Evolutionary conservation across 2,329 filamentous ascomycete species (phyloP).

Genomic region (Dothiorella sarmentorum): DNA sequence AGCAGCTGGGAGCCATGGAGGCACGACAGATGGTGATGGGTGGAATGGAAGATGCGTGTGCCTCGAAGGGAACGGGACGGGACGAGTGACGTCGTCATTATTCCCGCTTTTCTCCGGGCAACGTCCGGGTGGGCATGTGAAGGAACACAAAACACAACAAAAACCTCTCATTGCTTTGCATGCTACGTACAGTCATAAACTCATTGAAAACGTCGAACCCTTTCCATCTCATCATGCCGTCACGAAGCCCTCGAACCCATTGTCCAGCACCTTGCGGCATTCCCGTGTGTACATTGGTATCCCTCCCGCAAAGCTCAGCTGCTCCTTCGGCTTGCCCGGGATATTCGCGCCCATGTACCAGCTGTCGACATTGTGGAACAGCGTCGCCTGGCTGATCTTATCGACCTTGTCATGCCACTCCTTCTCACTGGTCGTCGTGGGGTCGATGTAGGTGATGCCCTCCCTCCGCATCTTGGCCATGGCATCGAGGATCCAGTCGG

Average conservation of each 20-base stretch:
- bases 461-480: slow-evolving; percentile 32
- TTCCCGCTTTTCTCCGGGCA: too few species aligned
- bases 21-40: background rate
- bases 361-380: slow-evolving; percentile 40
- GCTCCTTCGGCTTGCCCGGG: slow-evolving; percentile 45
- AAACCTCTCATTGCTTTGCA: too few species aligned
- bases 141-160: too few species aligned
- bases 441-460: slow-evolving; percentile 33
- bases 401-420: slow-evolving; percentile 41
- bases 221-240: background rate
- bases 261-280: slow-evolving; percentile 37
- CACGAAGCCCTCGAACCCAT: slow-evolving; percentile 34
- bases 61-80: background rate
- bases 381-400: slow-evolving; percentile 39
- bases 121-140: too few species aligned
- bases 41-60: background rate
- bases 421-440: slow-evolving; percentile 37
- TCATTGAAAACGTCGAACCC: background rate
- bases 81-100: background rate
- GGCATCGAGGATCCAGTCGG: slow-evolving; percentile 38
- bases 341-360: slow-evolving; percentile 48
- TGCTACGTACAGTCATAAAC: background rate
- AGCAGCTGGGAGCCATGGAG: slow-evolving; percentile 14
- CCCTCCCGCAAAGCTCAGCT: slow-evolving; percentile 44
- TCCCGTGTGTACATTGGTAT: slow-evolving; percentile 40